A percentile compares a stretch with the other conserved stretches of the same genome.
Conservation (phyloP, 2,329 filamentous ascomycete species). For the Erysiphe pulchra region DNA sequence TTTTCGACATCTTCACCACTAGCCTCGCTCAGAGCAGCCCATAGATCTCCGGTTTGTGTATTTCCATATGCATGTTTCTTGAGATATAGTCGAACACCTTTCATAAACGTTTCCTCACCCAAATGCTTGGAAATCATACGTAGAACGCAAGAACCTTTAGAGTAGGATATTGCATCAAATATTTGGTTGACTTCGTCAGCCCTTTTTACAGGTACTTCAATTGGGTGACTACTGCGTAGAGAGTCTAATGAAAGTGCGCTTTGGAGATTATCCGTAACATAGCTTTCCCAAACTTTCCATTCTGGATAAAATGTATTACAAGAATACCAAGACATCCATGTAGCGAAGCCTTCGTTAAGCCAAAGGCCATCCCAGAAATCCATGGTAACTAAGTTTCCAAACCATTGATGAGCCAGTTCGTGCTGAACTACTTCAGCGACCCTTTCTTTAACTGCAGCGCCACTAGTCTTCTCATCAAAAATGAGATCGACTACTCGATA, state of each 20-base stretch:
- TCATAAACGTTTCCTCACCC: conserved; percentile 77
- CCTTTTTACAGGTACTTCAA: conserved; percentile 85
- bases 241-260: conserved; percentile 73
- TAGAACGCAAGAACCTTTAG: conserved; percentile 83
- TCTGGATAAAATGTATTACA: conserved; percentile 79
- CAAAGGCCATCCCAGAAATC: conserved; percentile 96
- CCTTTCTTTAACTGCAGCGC: conserved; percentile 71
- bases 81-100: conserved; percentile 72
- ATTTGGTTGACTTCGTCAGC: conserved; percentile 96
- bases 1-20: conserved; percentile 77
- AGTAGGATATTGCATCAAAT: conserved; percentile 93
- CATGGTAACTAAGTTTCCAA: conserved; percentile 93
- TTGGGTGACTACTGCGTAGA: conserved; percentile 79
- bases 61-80: conserved; percentile 96
- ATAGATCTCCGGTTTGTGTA: conserved; percentile 73
- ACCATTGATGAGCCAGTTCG: conserved; percentile 94
- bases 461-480: conserved; percentile 77
- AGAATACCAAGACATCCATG: conserved; percentile 47
- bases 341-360: conserved; percentile 85
- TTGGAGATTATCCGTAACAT: conserved; percentile 80
- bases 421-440: conserved; percentile 93
- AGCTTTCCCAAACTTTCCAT: conserved; percentile 92
- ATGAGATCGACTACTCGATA: conserved; percentile 82
- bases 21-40: conserved; percentile 64
- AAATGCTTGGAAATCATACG: conserved; percentile 95